Evolutionary conservation across 805 yeast species (phyloP), one percentile per base, ranked within the genome.

Genomic region (Saccharomycopsis capsularis): DNA sequence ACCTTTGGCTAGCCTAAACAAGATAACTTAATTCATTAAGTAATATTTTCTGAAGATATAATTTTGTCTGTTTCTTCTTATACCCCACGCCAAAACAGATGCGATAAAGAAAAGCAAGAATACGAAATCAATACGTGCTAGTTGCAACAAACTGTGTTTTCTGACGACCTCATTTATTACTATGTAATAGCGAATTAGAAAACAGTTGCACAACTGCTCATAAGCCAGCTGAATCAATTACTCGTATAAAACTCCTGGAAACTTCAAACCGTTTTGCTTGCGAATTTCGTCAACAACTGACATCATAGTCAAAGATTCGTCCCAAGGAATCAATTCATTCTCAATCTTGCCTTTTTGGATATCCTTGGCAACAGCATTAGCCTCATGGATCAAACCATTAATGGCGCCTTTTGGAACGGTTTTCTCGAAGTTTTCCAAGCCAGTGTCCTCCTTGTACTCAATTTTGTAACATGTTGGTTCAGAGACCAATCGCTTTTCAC

Each of bases 341-440:
- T 69, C 66, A 15, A 59, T 56, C 47, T 61, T 64, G 11, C 77
- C 76, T 15, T 59, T 62, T 4, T 57, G 47, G 37, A 78, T 63
- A 47, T 70, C 75, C 42, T 66, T 60, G 3, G 78, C 81, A 27
- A 70, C 71, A 3, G 75, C 79, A 55, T 76, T 72, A 1, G 81
- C 81, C 61, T 78, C 82, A 59, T 71, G 72, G 55, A 73, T 73
- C 59, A 76, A 72, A 0, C 84, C 84, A 42, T 64, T 59, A 40
- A 67, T 71, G 2, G 68, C 70, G 6, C 65, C 60, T 22, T 64
- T 39, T 15, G 36, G 60, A 47, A 68, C 70, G 36, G 64, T 60
- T 48, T 60, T 61, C 22, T 60, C 68, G 32, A 61, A 54, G 25
- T 56, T 55, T 3, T 58, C 50, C 27, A 42, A 38, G 2, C 46